A percentile compares a stretch with the other conserved stretches of the same genome.
Conservation (phyloP, 1,284 basidiomycete species). For the Pulveroboletus sp. region DNA sequence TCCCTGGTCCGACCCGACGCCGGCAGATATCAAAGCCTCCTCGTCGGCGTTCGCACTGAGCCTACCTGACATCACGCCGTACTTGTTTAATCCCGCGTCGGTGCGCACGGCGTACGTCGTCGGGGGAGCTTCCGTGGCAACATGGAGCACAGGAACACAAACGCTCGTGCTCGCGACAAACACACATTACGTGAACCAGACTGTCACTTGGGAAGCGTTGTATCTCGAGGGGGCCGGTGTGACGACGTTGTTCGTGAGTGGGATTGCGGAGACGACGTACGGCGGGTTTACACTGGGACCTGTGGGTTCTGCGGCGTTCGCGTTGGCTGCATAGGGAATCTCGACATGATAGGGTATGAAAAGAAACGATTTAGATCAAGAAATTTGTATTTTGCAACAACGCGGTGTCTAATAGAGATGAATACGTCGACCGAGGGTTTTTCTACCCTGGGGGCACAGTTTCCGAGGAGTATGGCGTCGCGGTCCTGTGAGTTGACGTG, state of each 20-base stretch:
- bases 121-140: conserved; percentile 41
- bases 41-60: conserved; percentile 54
- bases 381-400: not conserved
- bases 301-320: conserved; percentile 26
- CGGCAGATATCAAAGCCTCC: conserved; percentile 57
- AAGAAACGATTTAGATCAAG: not conserved
- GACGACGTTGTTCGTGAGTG: conserved; percentile 19
- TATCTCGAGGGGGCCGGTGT: conserved; percentile 1
- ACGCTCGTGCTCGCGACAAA: conserved; percentile 47
- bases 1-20: conserved; percentile 69
- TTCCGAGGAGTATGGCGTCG: too few species aligned
- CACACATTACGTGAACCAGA: conserved; percentile 39
- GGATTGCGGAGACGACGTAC: conserved; percentile 1
- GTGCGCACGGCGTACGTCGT: conserved; percentile 31
- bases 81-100: conserved; percentile 40
- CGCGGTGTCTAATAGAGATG: too few species aligned
- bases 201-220: conserved; percentile 25
- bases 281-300: conserved; percentile 25
- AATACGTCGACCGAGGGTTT: too few species aligned
- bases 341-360: not conserved
- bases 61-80: conserved; percentile 42
- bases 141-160: conserved; percentile 38
- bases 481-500: not conserved
- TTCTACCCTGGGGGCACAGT: too few species aligned
- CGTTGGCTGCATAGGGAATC: conserved; percentile 6